These are phyloP conservation scores for Triticum monococcum DNA, from an alignment of 176 grass and related monocot species.

Conservation along the genomic window DNA sequence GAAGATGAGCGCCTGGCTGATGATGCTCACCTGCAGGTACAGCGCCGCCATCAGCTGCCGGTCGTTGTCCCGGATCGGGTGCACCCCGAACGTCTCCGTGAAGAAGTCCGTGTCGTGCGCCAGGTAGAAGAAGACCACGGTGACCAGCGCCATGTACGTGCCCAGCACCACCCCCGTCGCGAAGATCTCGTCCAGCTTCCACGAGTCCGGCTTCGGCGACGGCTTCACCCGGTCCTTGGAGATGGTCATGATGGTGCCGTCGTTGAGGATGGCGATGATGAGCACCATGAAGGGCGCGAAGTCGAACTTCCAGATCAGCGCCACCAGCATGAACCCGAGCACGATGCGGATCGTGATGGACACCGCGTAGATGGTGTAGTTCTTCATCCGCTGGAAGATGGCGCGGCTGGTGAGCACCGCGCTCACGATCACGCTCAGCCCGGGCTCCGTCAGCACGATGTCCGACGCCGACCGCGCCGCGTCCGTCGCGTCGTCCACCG, in stretches of 20 bases:
- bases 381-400: constrained; percentile 99
- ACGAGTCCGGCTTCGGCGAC: constrained; percentile 66
- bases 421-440: constrained; percentile 80
- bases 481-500: constrained; percentile 94
- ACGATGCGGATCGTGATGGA: constrained; percentile 98
- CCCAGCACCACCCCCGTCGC: constrained; percentile 88
- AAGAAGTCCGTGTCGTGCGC: constrained; percentile 75
- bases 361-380: constrained; percentile 97
- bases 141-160: constrained; percentile 72
- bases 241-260: constrained; percentile 99
- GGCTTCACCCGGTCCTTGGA: constrained; percentile 84
- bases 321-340: constrained; percentile 78
- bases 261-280: constrained; percentile 96
- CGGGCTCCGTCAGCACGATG: constrained; percentile 93
- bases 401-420: constrained; percentile 78
- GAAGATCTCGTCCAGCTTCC: constrained; percentile 94
- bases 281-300: constrained; percentile 97
- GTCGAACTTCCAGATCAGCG: constrained; percentile 89
- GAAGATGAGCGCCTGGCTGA: constrained; percentile 95
- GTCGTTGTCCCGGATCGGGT: constrained; percentile 48
- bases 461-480: constrained; percentile 81
- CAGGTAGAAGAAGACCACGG: constrained; percentile 76
- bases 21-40: constrained; percentile 92
- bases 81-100: constrained; percentile 60
- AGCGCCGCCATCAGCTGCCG: constrained; percentile 73